These are phyloP conservation scores for Colletotrichum sp. DNA, from an alignment of 2,329 filamentous ascomycete species.

Conservation along the genomic window DNA sequence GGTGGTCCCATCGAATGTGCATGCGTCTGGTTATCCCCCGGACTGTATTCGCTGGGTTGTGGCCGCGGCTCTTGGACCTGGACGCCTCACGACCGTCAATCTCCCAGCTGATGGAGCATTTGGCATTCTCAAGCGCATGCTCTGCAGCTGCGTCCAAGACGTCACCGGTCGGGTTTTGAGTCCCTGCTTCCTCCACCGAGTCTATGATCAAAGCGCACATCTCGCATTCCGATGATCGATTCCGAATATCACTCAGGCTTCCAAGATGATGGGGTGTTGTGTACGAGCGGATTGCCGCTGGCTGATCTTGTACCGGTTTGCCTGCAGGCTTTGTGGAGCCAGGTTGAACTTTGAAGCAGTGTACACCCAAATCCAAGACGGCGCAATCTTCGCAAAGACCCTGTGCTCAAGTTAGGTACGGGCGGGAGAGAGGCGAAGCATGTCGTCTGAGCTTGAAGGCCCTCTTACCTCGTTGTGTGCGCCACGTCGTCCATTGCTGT, in stretches of 20 bases:
- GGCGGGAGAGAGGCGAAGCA: neutral
- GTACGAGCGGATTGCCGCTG: neutral
- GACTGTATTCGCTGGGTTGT: neutral
- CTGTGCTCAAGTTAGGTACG: neutral
- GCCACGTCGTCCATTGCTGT: neutral
- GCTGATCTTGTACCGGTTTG: neutral
- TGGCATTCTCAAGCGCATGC: neutral
- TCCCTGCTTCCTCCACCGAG: neutral
- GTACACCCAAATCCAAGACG: neutral
- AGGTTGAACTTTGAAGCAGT: neutral
- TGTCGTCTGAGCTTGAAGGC: neutral
- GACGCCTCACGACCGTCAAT: neutral
- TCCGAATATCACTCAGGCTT: neutral
- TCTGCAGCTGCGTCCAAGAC: neutral
- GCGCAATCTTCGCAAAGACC: neutral
- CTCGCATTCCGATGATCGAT: neutral
- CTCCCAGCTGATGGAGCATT: slow-evolving; percentile 1
- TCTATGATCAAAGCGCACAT: neutral
- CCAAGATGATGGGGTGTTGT: neutral
- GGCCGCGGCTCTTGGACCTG: neutral
- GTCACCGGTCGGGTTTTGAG: neutral
- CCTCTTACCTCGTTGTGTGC: neutral
- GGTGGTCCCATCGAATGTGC: neutral
- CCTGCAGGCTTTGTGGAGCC: neutral
- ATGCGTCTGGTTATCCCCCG: neutral